phyloP scores from a whole-genome alignment of 2,329 filamentous ascomycete genomes.

The Microthyrium microscopicum region DNA sequence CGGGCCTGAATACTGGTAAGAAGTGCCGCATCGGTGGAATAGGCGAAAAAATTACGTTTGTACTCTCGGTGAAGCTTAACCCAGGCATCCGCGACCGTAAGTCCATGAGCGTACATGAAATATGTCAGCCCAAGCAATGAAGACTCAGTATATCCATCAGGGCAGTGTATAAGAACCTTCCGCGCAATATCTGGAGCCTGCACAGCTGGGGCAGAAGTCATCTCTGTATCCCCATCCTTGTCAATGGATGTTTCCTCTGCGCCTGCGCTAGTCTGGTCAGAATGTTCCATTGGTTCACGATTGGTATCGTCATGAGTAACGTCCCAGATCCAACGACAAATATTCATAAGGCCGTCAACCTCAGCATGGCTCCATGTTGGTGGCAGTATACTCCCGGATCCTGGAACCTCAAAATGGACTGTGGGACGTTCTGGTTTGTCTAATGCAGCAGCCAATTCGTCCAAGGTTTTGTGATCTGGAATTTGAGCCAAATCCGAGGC shows the following conservation, averaged over 20 bases:
- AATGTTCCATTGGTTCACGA: slow-evolving; percentile 20
- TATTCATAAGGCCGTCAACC: slow-evolving; percentile 68
- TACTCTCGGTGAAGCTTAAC: slow-evolving; percentile 65
- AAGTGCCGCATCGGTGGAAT: slow-evolving; percentile 73
- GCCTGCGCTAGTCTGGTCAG: slow-evolving; percentile 14
- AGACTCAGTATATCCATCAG: slow-evolving; percentile 91
- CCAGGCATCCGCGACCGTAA: slow-evolving; percentile 73
- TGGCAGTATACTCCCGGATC: slow-evolving; percentile 80
- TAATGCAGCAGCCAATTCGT: slow-evolving; percentile 25
- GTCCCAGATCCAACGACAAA: slow-evolving; percentile 79
- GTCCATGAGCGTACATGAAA: slow-evolving; percentile 77
- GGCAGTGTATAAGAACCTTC: slow-evolving; percentile 79
- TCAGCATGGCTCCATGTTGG: slow-evolving; percentile 72
- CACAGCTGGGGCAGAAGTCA: slow-evolving; percentile 26
- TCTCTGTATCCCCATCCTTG: slow-evolving; percentile 39
- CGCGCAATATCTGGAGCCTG: slow-evolving; percentile 26
- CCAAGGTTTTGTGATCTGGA: slow-evolving; percentile 50
- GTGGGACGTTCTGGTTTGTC: slow-evolving; percentile 28
- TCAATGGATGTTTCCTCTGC: slow-evolving; percentile 30
- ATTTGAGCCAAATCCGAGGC: slow-evolving; percentile 72
- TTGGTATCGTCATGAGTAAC: slow-evolving; percentile 46
- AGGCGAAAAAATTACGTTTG: slow-evolving; percentile 88
- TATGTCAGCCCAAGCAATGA: slow-evolving; percentile 82
- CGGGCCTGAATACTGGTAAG: slow-evolving; percentile 61
- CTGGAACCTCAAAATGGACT: slow-evolving; percentile 65